A percentile compares a stretch with the other conserved stretches of the same genome.
These are phyloP conservation scores for Homolaphlyctis polyrhiza DNA, from an alignment of 371 early-diverging fungal species.

Conservation along the genomic window DNA sequence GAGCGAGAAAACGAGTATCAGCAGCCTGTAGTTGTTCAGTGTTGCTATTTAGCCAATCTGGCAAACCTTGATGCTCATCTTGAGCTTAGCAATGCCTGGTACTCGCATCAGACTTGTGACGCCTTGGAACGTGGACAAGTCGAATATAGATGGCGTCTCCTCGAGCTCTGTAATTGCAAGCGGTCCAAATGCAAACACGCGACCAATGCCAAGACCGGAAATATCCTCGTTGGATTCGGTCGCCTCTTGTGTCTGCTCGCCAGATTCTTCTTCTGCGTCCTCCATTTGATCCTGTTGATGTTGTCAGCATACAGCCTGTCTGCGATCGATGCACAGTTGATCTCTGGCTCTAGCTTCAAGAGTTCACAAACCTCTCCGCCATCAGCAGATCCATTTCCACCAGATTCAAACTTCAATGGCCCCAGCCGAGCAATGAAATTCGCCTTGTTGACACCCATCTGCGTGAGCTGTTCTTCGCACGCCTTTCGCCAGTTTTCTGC, in stretches of 20 bases:
- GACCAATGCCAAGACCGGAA: background rate
- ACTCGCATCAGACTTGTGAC: constrained; percentile 11
- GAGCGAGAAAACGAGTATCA: background rate
- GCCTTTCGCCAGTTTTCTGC: constrained; percentile 39
- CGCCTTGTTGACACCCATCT: constrained; percentile 29
- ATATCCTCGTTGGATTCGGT: background rate
- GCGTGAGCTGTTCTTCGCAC: constrained; percentile 36
- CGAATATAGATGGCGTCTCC: constrained; percentile 14
- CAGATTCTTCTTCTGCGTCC: constrained; percentile 29
- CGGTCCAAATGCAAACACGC: constrained; percentile 20
- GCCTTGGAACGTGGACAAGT: constrained; percentile 11
- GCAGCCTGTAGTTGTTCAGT: background rate
- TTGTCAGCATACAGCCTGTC: no score
- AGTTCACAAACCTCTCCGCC: no score
- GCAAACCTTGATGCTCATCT: background rate
- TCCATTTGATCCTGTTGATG: no score
- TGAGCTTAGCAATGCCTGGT: constrained; percentile 7
- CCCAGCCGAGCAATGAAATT: constrained; percentile 26
- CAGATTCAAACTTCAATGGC: constrained; percentile 40
- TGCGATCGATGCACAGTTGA: no score
- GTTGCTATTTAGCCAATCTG: background rate
- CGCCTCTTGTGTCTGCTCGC: constrained; percentile 9
- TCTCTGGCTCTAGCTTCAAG: no score
- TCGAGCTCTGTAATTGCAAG: constrained; percentile 42
- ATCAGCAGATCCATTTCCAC: no score